Evolutionary conservation across 176 grass and related monocot species (phyloP).

Genomic region (Musa acuminata): DNA sequence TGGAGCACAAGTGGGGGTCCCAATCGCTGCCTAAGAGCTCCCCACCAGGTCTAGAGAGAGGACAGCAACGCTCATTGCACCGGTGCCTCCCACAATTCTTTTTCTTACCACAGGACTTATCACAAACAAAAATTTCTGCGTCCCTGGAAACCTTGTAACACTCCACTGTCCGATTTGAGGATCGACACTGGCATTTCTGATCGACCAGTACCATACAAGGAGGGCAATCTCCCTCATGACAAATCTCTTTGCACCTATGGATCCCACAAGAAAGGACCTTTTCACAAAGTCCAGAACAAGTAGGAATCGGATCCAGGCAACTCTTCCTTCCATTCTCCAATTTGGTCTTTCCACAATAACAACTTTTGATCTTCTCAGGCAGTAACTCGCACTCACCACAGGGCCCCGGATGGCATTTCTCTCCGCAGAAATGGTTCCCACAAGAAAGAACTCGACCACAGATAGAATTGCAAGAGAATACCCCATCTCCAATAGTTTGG

Average conservation of each 20-base stretch:
- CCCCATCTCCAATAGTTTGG: constrained; percentile 29
- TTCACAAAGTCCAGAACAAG: constrained; percentile 58
- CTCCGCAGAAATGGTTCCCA: constrained; percentile 59
- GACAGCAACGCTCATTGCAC: constrained; percentile 75
- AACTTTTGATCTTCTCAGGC: constrained; percentile 56
- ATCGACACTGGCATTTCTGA: constrained; percentile 73
- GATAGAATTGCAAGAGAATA: constrained; percentile 57
- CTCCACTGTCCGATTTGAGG: constrained; percentile 49
- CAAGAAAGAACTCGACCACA: constrained; percentile 43
- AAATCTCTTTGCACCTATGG: constrained; percentile 67
- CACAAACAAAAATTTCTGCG: constrained; percentile 46
- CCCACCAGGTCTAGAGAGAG: constrained; percentile 30
- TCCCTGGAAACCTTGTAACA: constrained; percentile 47
- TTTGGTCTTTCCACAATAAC: constrained; percentile 67
- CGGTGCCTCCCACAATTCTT: constrained; percentile 92
- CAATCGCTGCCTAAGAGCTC: constrained; percentile 29
- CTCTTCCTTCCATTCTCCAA: constrained; percentile 46
- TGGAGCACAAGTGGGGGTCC: constrained; percentile 82
- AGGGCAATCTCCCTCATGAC: constrained; percentile 63
- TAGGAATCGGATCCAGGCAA: constrained; percentile 72
- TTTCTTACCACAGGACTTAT: constrained; percentile 74
- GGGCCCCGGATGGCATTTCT: constrained; percentile 66
- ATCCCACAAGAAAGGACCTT: constrained; percentile 55
- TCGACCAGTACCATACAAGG: constrained; percentile 60
- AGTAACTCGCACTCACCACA: constrained; percentile 61